Conservation (phyloP, 2,329 filamentous ascomycete genomes). For the Claviceps capensis region DNA sequence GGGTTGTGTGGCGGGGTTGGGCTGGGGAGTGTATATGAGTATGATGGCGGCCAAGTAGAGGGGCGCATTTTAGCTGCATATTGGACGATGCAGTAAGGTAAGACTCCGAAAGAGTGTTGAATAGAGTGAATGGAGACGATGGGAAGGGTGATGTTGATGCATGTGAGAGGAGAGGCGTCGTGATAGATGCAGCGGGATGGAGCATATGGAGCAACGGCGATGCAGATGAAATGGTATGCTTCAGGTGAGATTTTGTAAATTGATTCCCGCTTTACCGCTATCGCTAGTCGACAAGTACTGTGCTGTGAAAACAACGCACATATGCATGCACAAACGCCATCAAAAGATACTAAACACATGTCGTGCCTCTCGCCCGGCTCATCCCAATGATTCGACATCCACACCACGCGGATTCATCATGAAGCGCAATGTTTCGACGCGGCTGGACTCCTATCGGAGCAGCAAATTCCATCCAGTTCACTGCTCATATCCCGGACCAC, state of each 20-base stretch:
- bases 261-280: not conserved
- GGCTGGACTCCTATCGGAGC: not conserved
- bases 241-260: not conserved
- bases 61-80: not conserved
- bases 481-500: not conserved
- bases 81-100: not conserved
- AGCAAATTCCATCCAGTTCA: not conserved
- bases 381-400: not conserved
- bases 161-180: not conserved
- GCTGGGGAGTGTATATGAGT: conserved; percentile 65
- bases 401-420: not conserved
- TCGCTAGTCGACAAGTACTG: not conserved
- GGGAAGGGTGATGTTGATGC: not conserved
- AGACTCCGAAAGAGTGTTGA: not conserved
- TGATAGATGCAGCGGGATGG: not conserved
- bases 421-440: not conserved
- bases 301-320: not conserved
- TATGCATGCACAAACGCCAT: conserved; percentile 1
- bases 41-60: conserved; percentile 30
- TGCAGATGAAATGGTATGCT: not conserved
- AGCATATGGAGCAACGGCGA: no score
- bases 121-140: not conserved
- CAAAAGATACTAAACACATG: not conserved
- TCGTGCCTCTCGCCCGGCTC: not conserved
- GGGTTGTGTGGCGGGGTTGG: conserved; percentile 56